These are phyloP conservation scores for Glycine tomentella DNA, from an alignment of 306 rosid species.

Conservation along the genomic window DNA sequence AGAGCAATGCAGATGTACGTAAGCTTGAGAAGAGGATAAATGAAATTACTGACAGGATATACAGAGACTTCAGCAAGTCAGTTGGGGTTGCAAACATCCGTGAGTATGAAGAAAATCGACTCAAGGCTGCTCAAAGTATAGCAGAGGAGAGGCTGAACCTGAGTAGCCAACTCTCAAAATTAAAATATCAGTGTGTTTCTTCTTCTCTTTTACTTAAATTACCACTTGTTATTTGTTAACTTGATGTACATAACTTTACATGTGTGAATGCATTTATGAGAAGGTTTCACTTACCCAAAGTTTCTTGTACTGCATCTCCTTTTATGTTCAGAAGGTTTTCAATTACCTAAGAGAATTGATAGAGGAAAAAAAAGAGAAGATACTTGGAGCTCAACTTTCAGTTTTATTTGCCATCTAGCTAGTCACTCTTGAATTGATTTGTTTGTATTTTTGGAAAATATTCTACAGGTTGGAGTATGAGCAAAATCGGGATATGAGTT, in stretches of 20 bases:
- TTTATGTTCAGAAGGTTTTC: constrained; percentile 30
- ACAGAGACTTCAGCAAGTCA: constrained; percentile 84
- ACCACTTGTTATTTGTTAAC: constrained; percentile 15
- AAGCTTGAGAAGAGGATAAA: constrained; percentile 90
- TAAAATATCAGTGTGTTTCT: constrained; percentile 86
- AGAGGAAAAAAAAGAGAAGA: not conserved
- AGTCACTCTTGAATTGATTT: not conserved
- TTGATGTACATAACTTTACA: constrained; percentile 26
- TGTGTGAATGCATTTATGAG: constrained; percentile 20
- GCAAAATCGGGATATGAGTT: constrained; percentile 85
- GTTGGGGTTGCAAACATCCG: constrained; percentile 99
- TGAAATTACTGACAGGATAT: constrained; percentile 86
- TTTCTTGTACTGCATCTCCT: not conserved
- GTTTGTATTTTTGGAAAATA: constrained; percentile 38
- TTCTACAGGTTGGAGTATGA: constrained; percentile 89
- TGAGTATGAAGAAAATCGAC: constrained; percentile 97
- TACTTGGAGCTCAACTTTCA: constrained; percentile 29
- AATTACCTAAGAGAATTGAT: constrained; percentile 11
- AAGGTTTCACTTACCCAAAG: not conserved
- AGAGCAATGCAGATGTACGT: constrained; percentile 69
- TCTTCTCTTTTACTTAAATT: constrained; percentile 31
- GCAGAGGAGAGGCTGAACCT: constrained; percentile 94
- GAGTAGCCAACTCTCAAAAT: constrained; percentile 89
- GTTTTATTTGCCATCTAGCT: constrained; percentile 7
- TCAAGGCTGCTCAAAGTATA: constrained; percentile 76